Percentiles rank a stretch among this genome's conserved stretches.
Evolutionary conservation across 1,139 yeast species (phyloP).

Genomic region (Entelexis sorbosivorans): DNA sequence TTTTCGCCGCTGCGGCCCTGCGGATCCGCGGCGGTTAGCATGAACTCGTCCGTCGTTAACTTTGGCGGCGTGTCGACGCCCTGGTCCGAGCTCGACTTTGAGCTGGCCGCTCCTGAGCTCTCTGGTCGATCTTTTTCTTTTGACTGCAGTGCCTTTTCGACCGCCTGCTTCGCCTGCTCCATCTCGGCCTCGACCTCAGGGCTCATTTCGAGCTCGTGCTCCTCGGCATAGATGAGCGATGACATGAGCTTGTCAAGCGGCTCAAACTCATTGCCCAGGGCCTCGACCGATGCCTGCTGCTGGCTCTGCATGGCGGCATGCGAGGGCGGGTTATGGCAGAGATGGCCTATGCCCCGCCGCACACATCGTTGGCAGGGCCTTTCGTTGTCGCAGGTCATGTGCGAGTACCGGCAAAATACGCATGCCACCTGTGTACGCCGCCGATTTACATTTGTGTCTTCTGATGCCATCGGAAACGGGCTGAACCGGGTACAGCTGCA

Average conservation of each 20-base stretch:
- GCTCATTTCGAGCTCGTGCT: background rate
- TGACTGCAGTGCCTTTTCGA: background rate
- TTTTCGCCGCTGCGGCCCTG: conserved; percentile 8
- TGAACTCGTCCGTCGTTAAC: conserved; percentile 1
- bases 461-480: background rate
- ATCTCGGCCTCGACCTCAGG: background rate
- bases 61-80: background rate
- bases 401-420: conserved; percentile 3
- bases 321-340: conserved; percentile 6
- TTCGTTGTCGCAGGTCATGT: conserved; percentile 4
- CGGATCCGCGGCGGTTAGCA: conserved; percentile 6
- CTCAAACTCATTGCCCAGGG: conserved; percentile 2
- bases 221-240: conserved; percentile 1
- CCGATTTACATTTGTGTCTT: background rate
- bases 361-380: conserved; percentile 2
- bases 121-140: background rate
- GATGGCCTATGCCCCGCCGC: conserved; percentile 2
- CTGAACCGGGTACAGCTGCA: background rate
- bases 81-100: background rate
- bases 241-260: conserved; percentile 4
- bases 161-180: background rate
- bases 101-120: background rate
- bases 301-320: conserved; percentile 5
- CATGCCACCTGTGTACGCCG: conserved; percentile 6
- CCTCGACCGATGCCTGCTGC: conserved; percentile 1